Base-by-base conservation (phyloP, 768 basidiomycete species). In the Russula sp. region DNA sequence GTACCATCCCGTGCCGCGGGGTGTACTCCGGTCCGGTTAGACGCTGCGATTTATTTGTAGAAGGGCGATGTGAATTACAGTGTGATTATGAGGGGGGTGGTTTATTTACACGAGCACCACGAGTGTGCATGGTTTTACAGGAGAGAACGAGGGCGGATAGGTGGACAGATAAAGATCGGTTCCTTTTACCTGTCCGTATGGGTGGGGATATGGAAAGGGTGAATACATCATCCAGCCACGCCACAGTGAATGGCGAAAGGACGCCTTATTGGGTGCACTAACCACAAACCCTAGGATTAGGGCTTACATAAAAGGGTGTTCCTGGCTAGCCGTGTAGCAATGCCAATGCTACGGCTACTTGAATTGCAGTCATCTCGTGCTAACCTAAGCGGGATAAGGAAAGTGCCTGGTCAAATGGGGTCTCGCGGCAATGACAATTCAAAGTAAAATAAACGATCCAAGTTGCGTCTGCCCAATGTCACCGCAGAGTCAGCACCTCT, bases 381-480 rank as follows among this genome's bases (percentile, higher is more conserved):
- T 63, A 63, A 58, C 61, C 61, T n/a, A 20, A 58, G 56, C 51
- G 45, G 61, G 61, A 59, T 39, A 63, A 63, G 57, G 52, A 53
- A 63, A 59, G 62, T 63, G 62, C 62, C 62, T 63, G 58, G 46
- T 59, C 62, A 59, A 55, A 46, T 49, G 47, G 52, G 61, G 22
- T 42, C 11, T 56, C 36, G 60, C 56, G 56, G 61, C 56, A 62
- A 53, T 58, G 57, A 45, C 56, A 58, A 58, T 58, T 62, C 56
- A 59, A 50, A 49, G 41, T 11, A 52, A 46, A 32, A 60, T 54
- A 47, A 48, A 61, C 39, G 53, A 56, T 47, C 22, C 20, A 29
- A 29, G 14, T 38, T n/a, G 22, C 41, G 22, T 52, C 43, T 29
- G n/a, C 20, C 34, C 29, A 25, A 16, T 25, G 3, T 58, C 35